Evolutionary conservation across 225 moss, liverwort and hornwort species (phyloP).

Genomic region (Polytrichum commune): DNA sequence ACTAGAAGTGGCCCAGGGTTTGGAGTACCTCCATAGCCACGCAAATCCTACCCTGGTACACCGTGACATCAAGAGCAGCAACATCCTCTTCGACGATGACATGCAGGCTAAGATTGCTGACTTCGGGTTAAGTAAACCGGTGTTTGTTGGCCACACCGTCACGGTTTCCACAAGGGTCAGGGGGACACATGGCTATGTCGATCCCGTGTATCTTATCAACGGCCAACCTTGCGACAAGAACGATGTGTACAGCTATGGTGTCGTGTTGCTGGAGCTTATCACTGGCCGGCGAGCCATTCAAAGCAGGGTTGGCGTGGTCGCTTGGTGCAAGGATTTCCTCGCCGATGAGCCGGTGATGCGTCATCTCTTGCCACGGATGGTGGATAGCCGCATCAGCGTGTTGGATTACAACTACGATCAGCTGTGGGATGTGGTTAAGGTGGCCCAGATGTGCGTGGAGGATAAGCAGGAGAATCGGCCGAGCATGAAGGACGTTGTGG

Average conservation of each 20-base stretch:
- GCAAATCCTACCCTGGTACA: slow-evolving; percentile 58
- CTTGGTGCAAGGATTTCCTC: slow-evolving; percentile 47
- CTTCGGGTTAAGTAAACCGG: slow-evolving; percentile 50
- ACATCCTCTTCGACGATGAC: slow-evolving; percentile 55
- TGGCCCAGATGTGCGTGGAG: slow-evolving; percentile 55
- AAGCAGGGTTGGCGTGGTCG: slow-evolving; percentile 37
- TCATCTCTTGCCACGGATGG: slow-evolving; percentile 44
- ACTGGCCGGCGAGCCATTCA: slow-evolving; percentile 61
- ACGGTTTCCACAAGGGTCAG: slow-evolving; percentile 50
- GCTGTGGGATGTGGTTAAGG: slow-evolving; percentile 41
- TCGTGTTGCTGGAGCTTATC: slow-evolving; percentile 71
- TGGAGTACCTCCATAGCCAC: slow-evolving; percentile 56
- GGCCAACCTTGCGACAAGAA: slow-evolving; percentile 53
- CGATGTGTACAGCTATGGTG: slow-evolving; percentile 80
- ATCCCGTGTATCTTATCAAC: slow-evolving; percentile 41
- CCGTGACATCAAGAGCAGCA: slow-evolving; percentile 46
- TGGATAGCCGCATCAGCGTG: slow-evolving; percentile 40
- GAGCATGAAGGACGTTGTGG: slow-evolving; percentile 56
- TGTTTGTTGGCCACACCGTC: slow-evolving; percentile 37
- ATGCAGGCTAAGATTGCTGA: slow-evolving; percentile 61
- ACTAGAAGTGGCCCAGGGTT: slow-evolving; percentile 49
- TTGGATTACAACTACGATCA: slow-evolving; percentile 30
- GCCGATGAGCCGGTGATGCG: slow-evolving; percentile 50
- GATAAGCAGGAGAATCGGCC: slow-evolving; percentile 51
- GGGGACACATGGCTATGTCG: slow-evolving; percentile 61